phyloP scores from a whole-genome alignment of 257 asterid species.

The Phtheirospermum japonicum region DNA sequence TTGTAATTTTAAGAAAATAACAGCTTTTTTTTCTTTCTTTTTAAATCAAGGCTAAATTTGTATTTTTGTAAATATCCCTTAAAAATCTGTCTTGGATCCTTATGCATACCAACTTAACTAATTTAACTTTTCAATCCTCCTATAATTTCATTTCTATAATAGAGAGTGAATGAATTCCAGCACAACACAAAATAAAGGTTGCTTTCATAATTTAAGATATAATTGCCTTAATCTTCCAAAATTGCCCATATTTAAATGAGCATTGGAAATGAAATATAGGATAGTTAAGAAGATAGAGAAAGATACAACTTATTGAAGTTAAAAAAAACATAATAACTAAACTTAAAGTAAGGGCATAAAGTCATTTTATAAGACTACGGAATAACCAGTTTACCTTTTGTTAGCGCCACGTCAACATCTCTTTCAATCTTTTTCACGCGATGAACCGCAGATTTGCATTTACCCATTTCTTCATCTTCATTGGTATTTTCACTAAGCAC shows the following conservation, averaged over 20 bases:
- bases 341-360: too few relatives aligned
- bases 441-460: constrained; percentile 68
- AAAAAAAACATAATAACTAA: too few relatives aligned
- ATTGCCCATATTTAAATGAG: too few relatives aligned
- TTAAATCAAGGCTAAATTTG: not conserved
- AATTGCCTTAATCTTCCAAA: too few relatives aligned
- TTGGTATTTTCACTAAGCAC: constrained; percentile 54
- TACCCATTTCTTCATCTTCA: constrained; percentile 80
- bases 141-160: not conserved
- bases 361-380: not conserved
- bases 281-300: too few relatives aligned
- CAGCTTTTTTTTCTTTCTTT: not conserved
- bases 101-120: not conserved
- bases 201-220: too few relatives aligned
- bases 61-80: not conserved
- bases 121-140: constrained; percentile 1
- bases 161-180: not conserved
- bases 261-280: too few relatives aligned
- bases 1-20: not conserved
- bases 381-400: constrained; percentile 46
- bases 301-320: too few relatives aligned
- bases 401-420: constrained; percentile 57
- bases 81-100: constrained; percentile 4
- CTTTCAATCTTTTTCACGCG: constrained; percentile 75
- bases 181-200: not conserved